Evolutionary conservation across 169 alveolate genomes (phyloP).

Genomic region (Cryptosporidium meleagridis): DNA sequence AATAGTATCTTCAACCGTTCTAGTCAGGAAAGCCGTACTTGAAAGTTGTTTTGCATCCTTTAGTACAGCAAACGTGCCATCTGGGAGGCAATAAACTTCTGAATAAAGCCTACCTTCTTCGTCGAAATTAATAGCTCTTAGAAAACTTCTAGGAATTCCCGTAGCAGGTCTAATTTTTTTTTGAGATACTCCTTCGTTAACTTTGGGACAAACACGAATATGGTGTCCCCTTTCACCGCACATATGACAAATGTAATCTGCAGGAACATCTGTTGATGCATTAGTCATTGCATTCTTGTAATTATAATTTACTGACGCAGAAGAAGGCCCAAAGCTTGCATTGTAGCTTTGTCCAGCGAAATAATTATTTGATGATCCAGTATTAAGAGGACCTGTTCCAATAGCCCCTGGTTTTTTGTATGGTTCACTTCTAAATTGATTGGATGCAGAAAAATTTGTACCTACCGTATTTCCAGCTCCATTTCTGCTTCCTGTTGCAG

Average conservation of each 20-base stretch:
- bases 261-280: conserved; percentile 54
- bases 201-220: conserved; percentile 83
- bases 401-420: conserved; percentile 9
- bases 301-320: background rate
- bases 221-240: conserved; percentile 89
- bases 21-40: conserved; percentile 87
- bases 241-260: conserved; percentile 87
- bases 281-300: background rate
- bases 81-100: conserved; percentile 83
- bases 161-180: conserved; percentile 87
- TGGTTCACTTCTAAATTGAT: conserved; percentile 37
- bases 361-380: background rate
- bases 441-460: background rate
- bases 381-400: background rate
- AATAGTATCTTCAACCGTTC: conserved; percentile 86
- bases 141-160: conserved; percentile 88
- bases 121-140: conserved; percentile 81
- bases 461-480: background rate
- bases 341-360: background rate
- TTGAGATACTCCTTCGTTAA: conserved; percentile 81
- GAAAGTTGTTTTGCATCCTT: conserved; percentile 86
- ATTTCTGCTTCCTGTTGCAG: conserved; percentile 8
- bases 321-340: background rate
- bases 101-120: conserved; percentile 79
- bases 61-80: conserved; percentile 86